Percentiles rank a stretch among this genome's conserved stretches.
phyloP scores from a whole-genome alignment of 257 asterid genomes.

The Forsythia viridissima region DNA sequence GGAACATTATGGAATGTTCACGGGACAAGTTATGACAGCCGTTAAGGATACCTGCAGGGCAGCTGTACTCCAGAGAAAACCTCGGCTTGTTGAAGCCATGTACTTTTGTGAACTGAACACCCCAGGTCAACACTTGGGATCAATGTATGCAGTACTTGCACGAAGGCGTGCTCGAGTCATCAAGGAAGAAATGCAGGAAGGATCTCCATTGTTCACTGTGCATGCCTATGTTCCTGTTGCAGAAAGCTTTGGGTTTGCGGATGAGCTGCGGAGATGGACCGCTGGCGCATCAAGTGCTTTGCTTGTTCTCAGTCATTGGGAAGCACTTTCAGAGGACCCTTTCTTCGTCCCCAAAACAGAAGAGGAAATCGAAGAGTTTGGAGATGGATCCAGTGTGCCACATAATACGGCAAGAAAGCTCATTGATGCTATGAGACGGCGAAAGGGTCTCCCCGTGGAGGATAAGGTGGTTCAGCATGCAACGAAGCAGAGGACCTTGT shows the following conservation, averaged over 20 bases:
- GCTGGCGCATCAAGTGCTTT: slow-evolving; percentile 85
- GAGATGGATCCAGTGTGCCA: slow-evolving; percentile 72
- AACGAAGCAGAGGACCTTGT: slow-evolving; percentile 83
- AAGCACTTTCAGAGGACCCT: slow-evolving; percentile 69
- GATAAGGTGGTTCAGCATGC: slow-evolving; percentile 85
- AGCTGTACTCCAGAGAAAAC: slow-evolving; percentile 71
- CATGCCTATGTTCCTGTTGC: slow-evolving; percentile 90
- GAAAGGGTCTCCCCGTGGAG: slow-evolving; percentile 79
- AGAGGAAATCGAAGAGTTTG: slow-evolving; percentile 83
- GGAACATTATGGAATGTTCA: slow-evolving; percentile 70
- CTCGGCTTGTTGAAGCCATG: slow-evolving; percentile 80
- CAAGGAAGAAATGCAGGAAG: slow-evolving; percentile 98
- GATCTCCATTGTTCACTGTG: slow-evolving; percentile 80
- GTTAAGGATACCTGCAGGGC: slow-evolving; percentile 93
- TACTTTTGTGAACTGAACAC: slow-evolving; percentile 88
- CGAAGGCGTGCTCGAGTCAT: slow-evolving; percentile 79
- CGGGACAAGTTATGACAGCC: slow-evolving; percentile 86
- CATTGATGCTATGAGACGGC: slow-evolving; percentile 71
- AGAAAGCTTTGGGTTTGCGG: slow-evolving; percentile 92
- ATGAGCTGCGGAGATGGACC: slow-evolving; percentile 88
- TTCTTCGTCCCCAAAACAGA: slow-evolving; percentile 87
- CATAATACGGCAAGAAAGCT: slow-evolving; percentile 77
- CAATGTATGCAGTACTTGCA: slow-evolving; percentile 83
- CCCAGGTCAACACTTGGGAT: slow-evolving; percentile 80
- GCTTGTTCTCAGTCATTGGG: slow-evolving; percentile 91